These are phyloP conservation scores for Candida nemodendra DNA, from an alignment of 805 yeast species.

Conservation along the genomic window DNA sequence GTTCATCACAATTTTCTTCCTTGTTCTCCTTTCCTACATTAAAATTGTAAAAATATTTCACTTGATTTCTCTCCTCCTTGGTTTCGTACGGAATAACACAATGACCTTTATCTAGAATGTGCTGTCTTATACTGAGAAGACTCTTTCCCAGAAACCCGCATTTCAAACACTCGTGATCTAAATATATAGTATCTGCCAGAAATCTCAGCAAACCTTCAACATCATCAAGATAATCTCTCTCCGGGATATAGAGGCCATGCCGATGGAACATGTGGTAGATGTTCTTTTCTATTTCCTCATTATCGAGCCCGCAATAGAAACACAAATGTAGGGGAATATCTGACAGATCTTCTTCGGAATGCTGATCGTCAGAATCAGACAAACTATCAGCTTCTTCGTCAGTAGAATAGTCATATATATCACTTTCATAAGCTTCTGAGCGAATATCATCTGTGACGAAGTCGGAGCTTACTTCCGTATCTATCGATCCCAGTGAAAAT, in stretches of 20 bases:
- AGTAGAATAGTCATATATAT: conserved; percentile 12
- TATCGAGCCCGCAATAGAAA: conserved; percentile 47
- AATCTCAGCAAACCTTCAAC: conserved; percentile 66
- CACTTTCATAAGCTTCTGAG: conserved; percentile 20
- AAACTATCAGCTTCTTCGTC: conserved; percentile 19
- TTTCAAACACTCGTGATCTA: conserved; percentile 76
- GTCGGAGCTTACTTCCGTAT: conserved; percentile 20
- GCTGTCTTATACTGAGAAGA: conserved; percentile 83
- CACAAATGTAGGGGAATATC: conserved; percentile 43
- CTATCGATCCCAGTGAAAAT: conserved; percentile 46
- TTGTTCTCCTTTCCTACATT: conserved; percentile 35
- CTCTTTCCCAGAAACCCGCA: conserved; percentile 80
- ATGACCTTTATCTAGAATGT: conserved; percentile 79
- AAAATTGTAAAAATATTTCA: conserved; percentile 79
- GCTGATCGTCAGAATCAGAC: conserved; percentile 20
- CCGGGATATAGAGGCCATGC: conserved; percentile 90
- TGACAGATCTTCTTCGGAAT: conserved; percentile 22
- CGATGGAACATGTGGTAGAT: conserved; percentile 69
- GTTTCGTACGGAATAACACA: conserved; percentile 86
- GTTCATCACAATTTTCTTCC: conserved; percentile 24
- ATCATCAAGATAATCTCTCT: conserved; percentile 65
- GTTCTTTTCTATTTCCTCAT: conserved; percentile 40
- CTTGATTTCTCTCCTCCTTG: conserved; percentile 65
- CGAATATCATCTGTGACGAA: conserved; percentile 22
- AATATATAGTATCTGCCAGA: conserved; percentile 71